Evolutionary conservation across 2,329 filamentous ascomycete genomes (phyloP), one percentile per base, ranked within the genome.

Genomic region (Penicillium paneum): DNA sequence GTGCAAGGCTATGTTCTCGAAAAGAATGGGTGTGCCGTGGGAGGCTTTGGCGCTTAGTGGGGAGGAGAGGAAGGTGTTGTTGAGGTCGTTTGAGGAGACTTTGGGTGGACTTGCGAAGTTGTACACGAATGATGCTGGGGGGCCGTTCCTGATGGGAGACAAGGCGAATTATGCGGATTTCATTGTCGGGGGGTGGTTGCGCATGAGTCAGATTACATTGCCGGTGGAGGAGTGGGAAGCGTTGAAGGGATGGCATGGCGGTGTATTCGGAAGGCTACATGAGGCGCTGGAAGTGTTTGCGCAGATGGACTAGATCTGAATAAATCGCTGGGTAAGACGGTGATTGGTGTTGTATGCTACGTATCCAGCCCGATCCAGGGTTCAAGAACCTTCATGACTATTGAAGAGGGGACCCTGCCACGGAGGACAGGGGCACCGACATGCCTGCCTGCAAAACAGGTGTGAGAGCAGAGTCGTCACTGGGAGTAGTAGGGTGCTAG

Each of bases 161-260:
- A 63, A 59, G 63, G 72, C 75, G 1, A 78, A 63, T 41, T 83
- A 84, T 71, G 81, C 80, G 1, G 83, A 85, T 61, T 62, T 83
- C 0, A 81, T 84, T 32, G 76, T 85, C 0, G 82, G 81, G 1
- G 80, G 70, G 0, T 85, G 83, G 82, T 52, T 85, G 64, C 71
- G 74, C 6, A 80, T 82, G 76, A 60, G 77, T 49, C 56, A 60
- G 4, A 64, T 38, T 13, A 73, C 70, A 26, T 62, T 83, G 50
- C 76, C 76, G 49, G 61, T 50, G 56, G 61, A 2, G 17, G 81
- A 83, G 54, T 83, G 80, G 80, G 62, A 77, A 55, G 68, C 75
- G 49, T 55, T 81, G 11, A 71, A 62, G 43, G 58, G 64, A 0
- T 85, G 81, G 79, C 76, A 84, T 62, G 73, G 58, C 1, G 80